Percentiles rank a stretch among this genome's conserved stretches.
These are phyloP conservation scores for Pseudonitzschia pungens DNA, from an alignment of 108 stramenopile genomes.

Conservation along the genomic window DNA sequence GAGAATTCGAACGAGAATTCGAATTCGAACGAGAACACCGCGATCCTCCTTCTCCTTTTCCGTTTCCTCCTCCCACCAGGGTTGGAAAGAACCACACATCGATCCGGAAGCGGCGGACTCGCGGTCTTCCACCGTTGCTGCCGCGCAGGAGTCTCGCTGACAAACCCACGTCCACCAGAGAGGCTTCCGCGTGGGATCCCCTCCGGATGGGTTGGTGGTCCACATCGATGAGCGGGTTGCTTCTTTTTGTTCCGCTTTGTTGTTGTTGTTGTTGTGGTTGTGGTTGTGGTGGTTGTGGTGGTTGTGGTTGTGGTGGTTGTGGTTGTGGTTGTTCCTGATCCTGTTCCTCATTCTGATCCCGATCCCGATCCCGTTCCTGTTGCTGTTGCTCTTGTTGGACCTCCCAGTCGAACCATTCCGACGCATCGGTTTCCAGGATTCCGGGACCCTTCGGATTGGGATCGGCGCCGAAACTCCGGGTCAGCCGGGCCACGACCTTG, in stretches of 20 bases:
- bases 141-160: neutral
- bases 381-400: too few species aligned
- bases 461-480: conserved; percentile 27
- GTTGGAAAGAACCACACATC: conserved; percentile 14
- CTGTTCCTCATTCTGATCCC: too few species aligned
- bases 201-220: conserved; percentile 6
- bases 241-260: too few species aligned
- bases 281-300: too few species aligned
- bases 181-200: conserved; percentile 8
- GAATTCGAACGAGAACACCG: neutral
- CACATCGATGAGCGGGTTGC: neutral
- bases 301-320: too few species aligned
- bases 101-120: neutral
- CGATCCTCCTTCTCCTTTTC: neutral
- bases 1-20: neutral
- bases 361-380: too few species aligned
- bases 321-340: too few species aligned
- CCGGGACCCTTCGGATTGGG: conserved; percentile 28
- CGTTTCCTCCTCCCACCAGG: neutral
- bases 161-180: neutral
- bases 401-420: conserved; percentile 3
- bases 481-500: conserved; percentile 4
- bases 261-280: too few species aligned
- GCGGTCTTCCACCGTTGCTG: neutral
- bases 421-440: conserved; percentile 10